Percentiles rank a stretch among this genome's conserved stretches.
Conservation (phyloP, 192 early-diverging fungal genomes). For the Tieghemiomyces parasiticus region DNA sequence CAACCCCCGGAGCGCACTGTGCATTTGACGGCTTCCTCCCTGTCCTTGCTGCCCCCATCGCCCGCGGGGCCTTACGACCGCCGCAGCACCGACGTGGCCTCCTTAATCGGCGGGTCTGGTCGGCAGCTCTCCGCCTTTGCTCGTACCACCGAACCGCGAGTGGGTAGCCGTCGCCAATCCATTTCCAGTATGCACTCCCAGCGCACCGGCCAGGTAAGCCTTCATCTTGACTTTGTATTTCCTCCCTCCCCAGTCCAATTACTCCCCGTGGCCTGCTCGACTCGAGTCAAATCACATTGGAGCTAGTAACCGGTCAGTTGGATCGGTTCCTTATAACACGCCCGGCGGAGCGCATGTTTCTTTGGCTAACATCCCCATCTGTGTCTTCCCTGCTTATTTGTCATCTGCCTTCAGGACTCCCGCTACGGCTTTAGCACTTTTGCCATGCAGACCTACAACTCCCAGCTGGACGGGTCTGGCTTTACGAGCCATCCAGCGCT, state of each 20-base stretch:
- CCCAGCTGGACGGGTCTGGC: background rate
- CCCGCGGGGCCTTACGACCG: background rate
- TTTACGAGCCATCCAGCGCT: background rate
- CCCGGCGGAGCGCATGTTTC: too few relatives aligned
- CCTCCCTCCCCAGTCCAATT: too few relatives aligned
- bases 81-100: constrained; percentile 12
- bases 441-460: background rate
- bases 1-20: background rate
- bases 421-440: background rate
- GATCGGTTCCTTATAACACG: too few relatives aligned
- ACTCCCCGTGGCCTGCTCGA: too few relatives aligned
- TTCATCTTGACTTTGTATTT: too few relatives aligned
- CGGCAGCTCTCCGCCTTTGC: too few relatives aligned
- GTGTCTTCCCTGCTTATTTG: too few relatives aligned
- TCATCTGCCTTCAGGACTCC: background rate
- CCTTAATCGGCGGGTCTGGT: too few relatives aligned
- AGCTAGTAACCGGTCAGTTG: too few relatives aligned
- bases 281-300: too few relatives aligned
- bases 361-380: too few relatives aligned
- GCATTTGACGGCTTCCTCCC: background rate
- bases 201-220: background rate
- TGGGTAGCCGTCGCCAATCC: constrained; percentile 9
- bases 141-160: too few relatives aligned
- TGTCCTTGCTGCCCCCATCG: background rate
- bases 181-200: constrained; percentile 4